These are phyloP conservation scores for Prunus mira DNA, from an alignment of 306 rosid genomes.

Conservation along the genomic window DNA sequence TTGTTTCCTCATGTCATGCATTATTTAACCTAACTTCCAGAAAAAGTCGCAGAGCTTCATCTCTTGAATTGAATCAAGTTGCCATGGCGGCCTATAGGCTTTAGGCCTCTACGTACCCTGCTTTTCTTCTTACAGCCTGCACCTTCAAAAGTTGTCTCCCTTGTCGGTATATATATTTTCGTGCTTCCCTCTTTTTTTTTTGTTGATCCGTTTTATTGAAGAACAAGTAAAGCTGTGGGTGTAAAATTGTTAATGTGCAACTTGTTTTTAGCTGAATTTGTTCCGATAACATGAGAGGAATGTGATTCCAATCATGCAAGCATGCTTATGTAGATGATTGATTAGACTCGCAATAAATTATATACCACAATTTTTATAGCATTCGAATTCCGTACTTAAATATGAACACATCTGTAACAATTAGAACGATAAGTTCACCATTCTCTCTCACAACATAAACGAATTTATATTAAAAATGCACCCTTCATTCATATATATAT, in stretches of 20 bases:
- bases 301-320: too few species aligned
- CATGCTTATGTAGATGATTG: background rate
- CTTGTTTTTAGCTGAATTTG: background rate
- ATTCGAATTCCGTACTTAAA: too few species aligned
- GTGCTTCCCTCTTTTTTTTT: background rate
- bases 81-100: background rate
- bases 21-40: background rate
- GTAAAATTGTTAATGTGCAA: background rate
- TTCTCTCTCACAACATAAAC: too few species aligned
- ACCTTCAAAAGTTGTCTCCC: conserved; percentile 1
- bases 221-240: too few species aligned
- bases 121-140: background rate
- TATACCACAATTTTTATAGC: too few species aligned
- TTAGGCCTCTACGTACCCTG: background rate
- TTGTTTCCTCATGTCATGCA: background rate
- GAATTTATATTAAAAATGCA: background rate
- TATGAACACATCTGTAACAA: too few species aligned
- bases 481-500: background rate
- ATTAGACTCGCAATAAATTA: too few species aligned
- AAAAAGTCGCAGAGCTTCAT: too few species aligned
- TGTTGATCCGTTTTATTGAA: too few species aligned
- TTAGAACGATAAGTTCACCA: too few species aligned
- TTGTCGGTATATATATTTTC: background rate
- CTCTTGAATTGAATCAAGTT: background rate
- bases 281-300: background rate